Base-by-base conservation (phyloP, 2,329 filamentous ascomycete species). In the Ophiostoma montium region DNA sequence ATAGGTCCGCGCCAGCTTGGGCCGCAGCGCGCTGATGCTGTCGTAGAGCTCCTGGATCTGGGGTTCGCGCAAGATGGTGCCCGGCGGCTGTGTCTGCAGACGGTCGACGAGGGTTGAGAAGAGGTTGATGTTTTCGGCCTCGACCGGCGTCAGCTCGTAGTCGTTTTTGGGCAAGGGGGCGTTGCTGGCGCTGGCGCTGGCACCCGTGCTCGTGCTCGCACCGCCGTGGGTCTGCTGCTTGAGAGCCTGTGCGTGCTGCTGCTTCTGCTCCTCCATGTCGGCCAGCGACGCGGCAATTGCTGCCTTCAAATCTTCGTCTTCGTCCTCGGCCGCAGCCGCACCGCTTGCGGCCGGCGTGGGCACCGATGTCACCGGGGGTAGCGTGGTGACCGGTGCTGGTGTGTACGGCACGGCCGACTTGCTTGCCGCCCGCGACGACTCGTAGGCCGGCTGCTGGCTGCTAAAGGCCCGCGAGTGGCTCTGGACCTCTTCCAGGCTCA, bases 31-130 rank as follows among this genome's bases (percentile, higher is more conserved):
- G n/a, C 90, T 88, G 58, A 98, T 96, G 58, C 89, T 94, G 61
- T 96, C 92, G 62, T 98, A 98, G 5, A 98, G 71, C 66, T 98
- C 92, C 65, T 98, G 92, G 46, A 98, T 95, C 62, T 96, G 92
- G 2, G 92, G 92, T 60, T 98, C 92, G 45, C 92, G 76, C n/a
- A 98, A 67, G 48, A 98, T 95, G 0, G 92, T 96, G 1, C 92
- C 92, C 0, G 89, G 89, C 0, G 92, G 86, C 59, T 98, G 92
- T 52, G 94, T 92, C 63, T 96, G 90, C 36, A 98, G 69, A 32
- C 94, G 80, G 62, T 98, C 92, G 11, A 98, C 92, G 35, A 98
- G 69, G 0, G 92, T 95, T 0, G 92, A 76, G 61, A 98, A 96
- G 1, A 98, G 70, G 60, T 95, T 95, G 63, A 98, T 98, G 58